Conservation (phyloP, 805 yeast genomes). For the Debaryomyces tyrocola region DNA sequence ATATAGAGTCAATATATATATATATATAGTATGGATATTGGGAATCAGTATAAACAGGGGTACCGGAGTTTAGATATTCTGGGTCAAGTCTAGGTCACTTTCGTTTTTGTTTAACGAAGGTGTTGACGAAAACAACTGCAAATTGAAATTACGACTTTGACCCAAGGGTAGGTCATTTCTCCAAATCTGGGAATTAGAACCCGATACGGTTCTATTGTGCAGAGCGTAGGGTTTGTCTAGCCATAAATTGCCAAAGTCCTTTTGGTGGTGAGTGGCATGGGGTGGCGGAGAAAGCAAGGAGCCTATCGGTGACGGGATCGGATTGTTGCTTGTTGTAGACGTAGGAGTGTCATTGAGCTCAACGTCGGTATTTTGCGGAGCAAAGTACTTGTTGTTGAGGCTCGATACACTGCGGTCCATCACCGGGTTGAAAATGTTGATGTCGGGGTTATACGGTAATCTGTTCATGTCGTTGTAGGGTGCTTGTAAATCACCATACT, state of each 20-base stretch:
- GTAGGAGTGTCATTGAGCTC: slow-evolving; percentile 7
- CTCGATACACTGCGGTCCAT: not conserved
- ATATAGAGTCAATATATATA: too few species aligned
- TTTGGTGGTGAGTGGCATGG: slow-evolving; percentile 8
- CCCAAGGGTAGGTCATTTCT: slow-evolving; percentile 14
- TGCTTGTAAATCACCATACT: not conserved
- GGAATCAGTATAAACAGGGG: too few species aligned
- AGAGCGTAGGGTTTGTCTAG: slow-evolving; percentile 8
- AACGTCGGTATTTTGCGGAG: not conserved
- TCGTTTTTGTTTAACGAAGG: not conserved
- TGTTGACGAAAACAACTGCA: not conserved
- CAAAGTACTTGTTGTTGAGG: not conserved
- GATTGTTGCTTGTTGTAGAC: not conserved
- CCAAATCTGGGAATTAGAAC: slow-evolving; percentile 19
- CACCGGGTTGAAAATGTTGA: not conserved
- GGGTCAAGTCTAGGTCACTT: not conserved
- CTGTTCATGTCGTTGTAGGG: not conserved
- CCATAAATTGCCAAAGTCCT: slow-evolving; percentile 12
- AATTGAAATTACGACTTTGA: slow-evolving; percentile 1
- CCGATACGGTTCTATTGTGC: slow-evolving; percentile 17
- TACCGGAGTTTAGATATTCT: too few species aligned
- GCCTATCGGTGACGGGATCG: slow-evolving; percentile 2
- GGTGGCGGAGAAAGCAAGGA: slow-evolving; percentile 3
- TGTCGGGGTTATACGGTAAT: not conserved
- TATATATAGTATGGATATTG: too few species aligned